These are phyloP conservation scores for Ormosia emarginata DNA, from an alignment of 306 rosid species.

Conservation along the genomic window DNA sequence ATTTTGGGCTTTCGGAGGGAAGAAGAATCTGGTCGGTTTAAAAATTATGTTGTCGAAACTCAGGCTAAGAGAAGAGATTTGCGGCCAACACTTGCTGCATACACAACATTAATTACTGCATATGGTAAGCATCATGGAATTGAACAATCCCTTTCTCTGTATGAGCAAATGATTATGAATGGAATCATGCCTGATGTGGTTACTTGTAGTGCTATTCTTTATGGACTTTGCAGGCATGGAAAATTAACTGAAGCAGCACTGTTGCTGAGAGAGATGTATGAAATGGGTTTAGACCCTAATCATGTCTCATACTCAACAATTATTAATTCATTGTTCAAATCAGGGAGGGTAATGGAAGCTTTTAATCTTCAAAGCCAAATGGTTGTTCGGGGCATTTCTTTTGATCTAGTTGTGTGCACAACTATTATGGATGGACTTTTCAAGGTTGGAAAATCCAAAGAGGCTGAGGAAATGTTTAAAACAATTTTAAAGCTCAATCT, in stretches of 20 bases:
- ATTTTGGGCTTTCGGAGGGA: slow-evolving; percentile 35
- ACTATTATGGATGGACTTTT: slow-evolving; percentile 76
- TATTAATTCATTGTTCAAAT: slow-evolving; percentile 58
- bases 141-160: slow-evolving; percentile 62
- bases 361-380: slow-evolving; percentile 61
- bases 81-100: slow-evolving; percentile 58
- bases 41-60: slow-evolving; percentile 19
- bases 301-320: slow-evolving; percentile 68
- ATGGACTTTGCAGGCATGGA: slow-evolving; percentile 76
- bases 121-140: slow-evolving; percentile 47
- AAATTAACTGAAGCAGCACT: slow-evolving; percentile 60
- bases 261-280: slow-evolving; percentile 71
- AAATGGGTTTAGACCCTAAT: slow-evolving; percentile 67
- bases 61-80: slow-evolving; percentile 18
- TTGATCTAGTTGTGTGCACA: slow-evolving; percentile 69
- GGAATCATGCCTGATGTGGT: slow-evolving; percentile 74
- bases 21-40: slow-evolving; percentile 11
- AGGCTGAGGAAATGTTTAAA: slow-evolving; percentile 57
- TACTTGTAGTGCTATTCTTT: slow-evolving; percentile 58
- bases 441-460: slow-evolving; percentile 55
- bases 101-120: slow-evolving; percentile 59
- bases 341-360: slow-evolving; percentile 62
- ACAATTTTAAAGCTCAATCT: slow-evolving; percentile 52
- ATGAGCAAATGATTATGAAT: slow-evolving; percentile 66
- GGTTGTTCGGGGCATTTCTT: slow-evolving; percentile 65